These are phyloP conservation scores for Phytopythium chamaehyphon DNA, from an alignment of 352 stramenopile species.

Conservation along the genomic window DNA sequence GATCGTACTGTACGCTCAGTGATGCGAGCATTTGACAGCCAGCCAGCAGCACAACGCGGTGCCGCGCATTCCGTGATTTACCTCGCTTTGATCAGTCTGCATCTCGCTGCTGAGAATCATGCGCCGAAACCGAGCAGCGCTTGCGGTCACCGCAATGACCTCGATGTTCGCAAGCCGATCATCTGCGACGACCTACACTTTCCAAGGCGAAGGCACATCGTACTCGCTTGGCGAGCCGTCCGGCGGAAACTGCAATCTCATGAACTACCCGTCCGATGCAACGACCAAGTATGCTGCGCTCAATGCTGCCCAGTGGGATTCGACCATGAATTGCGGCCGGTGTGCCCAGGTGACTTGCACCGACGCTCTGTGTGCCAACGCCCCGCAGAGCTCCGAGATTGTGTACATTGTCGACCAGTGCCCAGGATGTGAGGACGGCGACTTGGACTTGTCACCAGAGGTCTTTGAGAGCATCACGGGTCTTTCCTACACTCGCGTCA, in stretches of 20 bases:
- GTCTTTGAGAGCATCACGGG: constrained; percentile 64
- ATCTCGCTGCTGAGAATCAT: background rate
- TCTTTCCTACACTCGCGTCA: constrained; percentile 32
- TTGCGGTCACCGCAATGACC: background rate
- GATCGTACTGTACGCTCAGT: background rate
- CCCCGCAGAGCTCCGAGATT: constrained; percentile 28
- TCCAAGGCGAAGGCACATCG: constrained; percentile 16
- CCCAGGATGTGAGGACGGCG: constrained; percentile 39
- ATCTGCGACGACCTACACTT: constrained; percentile 7
- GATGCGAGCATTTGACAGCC: background rate
- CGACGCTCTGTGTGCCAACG: constrained; percentile 36
- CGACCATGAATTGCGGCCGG: constrained; percentile 37
- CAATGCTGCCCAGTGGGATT: constrained; percentile 36
- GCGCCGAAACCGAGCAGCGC: background rate
- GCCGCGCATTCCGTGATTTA: background rate
- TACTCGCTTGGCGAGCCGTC: constrained; percentile 26
- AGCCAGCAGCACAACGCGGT: background rate
- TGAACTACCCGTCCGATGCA: constrained; percentile 22
- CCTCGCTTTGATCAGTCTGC: background rate
- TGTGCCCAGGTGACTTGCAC: constrained; percentile 46
- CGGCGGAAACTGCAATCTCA: constrained; percentile 45
- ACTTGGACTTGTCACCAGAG: constrained; percentile 52
- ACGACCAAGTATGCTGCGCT: constrained; percentile 35
- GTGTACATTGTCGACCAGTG: constrained; percentile 73
- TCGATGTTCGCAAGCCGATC: background rate